phyloP scores from a whole-genome alignment of 495 filamentous ascomycete genomes.

The Pseudevernia furfuracea region DNA sequence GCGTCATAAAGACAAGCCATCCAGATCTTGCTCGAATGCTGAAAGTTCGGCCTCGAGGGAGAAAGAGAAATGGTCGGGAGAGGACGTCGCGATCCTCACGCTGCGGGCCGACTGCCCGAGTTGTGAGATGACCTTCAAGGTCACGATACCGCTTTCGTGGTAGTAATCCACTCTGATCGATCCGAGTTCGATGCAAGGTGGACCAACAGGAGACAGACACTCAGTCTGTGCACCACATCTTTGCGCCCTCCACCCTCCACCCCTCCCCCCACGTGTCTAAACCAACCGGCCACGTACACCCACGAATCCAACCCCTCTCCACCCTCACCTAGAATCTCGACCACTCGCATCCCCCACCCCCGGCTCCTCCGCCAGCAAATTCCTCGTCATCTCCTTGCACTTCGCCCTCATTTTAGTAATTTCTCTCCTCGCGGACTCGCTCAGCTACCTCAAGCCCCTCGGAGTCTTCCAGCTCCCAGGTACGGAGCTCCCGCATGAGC shows the following conservation, averaged over 20 bases:
- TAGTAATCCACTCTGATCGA: too few species aligned
- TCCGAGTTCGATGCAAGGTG: not conserved
- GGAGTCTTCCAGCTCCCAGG: constrained; percentile 5
- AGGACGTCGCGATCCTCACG: too few species aligned
- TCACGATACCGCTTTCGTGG: too few species aligned
- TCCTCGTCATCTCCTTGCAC: not conserved
- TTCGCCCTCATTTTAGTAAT: not conserved
- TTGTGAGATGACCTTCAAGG: too few species aligned
- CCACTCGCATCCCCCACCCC: not conserved
- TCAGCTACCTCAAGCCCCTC: not conserved
- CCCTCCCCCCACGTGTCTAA: not conserved
- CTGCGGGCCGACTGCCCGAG: too few species aligned
- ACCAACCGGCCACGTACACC: not conserved
- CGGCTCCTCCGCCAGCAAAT: not conserved
- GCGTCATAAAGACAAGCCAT: too few species aligned
- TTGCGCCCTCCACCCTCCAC: not conserved
- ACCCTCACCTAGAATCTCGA: not conserved
- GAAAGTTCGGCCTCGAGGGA: too few species aligned
- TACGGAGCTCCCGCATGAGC: not conserved
- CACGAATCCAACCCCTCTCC: not conserved
- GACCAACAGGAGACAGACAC: not conserved
- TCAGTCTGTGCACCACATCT: constrained; percentile 12
- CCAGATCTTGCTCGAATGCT: too few species aligned
- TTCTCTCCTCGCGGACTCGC: not conserved
- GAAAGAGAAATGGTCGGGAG: too few species aligned